phyloP scores from a whole-genome alignment of 2,329 filamentous ascomycete species.

The Fusarium neocosmosporiellum region DNA sequence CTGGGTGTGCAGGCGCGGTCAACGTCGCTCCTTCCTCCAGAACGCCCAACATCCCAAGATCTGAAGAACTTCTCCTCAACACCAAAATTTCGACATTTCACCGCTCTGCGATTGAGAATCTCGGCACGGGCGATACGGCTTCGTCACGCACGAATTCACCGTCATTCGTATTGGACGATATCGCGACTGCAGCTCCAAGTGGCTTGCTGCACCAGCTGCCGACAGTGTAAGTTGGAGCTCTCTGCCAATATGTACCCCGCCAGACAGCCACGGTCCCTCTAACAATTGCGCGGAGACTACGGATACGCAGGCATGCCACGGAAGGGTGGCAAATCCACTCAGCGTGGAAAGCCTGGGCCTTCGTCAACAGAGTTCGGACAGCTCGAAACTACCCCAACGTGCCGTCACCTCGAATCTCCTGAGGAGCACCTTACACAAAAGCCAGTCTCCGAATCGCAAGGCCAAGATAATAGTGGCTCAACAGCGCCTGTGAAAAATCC shows the following conservation, averaged over 20 bases:
- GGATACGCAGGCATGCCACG: conserved; percentile 22
- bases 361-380: conserved; percentile 41
- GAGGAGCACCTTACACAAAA: background rate
- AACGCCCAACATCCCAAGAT: background rate
- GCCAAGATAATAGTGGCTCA: background rate
- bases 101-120: background rate
- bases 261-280: conserved; percentile 6
- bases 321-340: conserved; percentile 28
- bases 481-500: background rate
- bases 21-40: background rate
- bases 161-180: background rate
- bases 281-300: background rate
- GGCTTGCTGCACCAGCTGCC: background rate
- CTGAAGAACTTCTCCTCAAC: background rate
- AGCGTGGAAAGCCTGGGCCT: conserved; percentile 22
- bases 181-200: background rate
- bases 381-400: conserved; percentile 50
- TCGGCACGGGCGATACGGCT: background rate
- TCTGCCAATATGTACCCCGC: background rate
- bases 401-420: conserved; percentile 36
- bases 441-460: background rate
- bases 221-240: conserved; percentile 8
- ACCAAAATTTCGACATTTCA: background rate
- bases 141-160: background rate
- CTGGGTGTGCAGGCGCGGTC: background rate